These are phyloP conservation scores for Cyberlindnera amylophila DNA, from an alignment of 805 yeast genomes.

Conservation along the genomic window DNA sequence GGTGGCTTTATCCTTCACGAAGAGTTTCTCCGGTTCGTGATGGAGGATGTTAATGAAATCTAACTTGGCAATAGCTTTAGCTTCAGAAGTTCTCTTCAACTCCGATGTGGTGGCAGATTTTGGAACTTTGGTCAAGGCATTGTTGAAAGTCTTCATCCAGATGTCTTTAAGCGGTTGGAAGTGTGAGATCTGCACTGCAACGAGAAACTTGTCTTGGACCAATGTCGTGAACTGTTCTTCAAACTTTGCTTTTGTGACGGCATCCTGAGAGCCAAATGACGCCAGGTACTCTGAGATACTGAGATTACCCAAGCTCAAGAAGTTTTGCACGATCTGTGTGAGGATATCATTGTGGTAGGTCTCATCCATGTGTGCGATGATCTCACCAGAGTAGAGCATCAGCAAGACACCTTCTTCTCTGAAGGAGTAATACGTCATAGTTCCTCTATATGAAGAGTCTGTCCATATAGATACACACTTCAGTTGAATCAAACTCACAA, in stretches of 20 bases:
- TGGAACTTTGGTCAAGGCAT: slow-evolving; percentile 37
- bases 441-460: slow-evolving; percentile 32
- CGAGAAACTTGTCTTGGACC: slow-evolving; percentile 46
- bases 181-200: slow-evolving; percentile 40
- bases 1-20: slow-evolving; percentile 32
- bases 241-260: slow-evolving; percentile 26
- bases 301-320: slow-evolving; percentile 67
- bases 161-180: slow-evolving; percentile 35
- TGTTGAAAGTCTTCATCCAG: slow-evolving; percentile 39
- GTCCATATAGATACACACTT: slow-evolving; percentile 69
- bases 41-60: slow-evolving; percentile 36
- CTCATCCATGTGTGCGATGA: slow-evolving; percentile 51
- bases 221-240: slow-evolving; percentile 41
- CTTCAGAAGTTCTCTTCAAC: slow-evolving; percentile 53
- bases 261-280: slow-evolving; percentile 27
- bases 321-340: slow-evolving; percentile 63
- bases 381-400: slow-evolving; percentile 74
- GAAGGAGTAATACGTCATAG: slow-evolving; percentile 48
- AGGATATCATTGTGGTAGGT: slow-evolving; percentile 37
- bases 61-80: slow-evolving; percentile 46
- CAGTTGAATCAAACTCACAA: slow-evolving; percentile 77
- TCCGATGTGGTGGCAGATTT: slow-evolving; percentile 44
- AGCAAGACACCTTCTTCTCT: slow-evolving; percentile 61
- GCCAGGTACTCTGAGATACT: slow-evolving; percentile 48
- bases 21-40: slow-evolving; percentile 28